Base-by-base conservation (phyloP, 768 basidiomycete species). In the Mycena rosella region DNA sequence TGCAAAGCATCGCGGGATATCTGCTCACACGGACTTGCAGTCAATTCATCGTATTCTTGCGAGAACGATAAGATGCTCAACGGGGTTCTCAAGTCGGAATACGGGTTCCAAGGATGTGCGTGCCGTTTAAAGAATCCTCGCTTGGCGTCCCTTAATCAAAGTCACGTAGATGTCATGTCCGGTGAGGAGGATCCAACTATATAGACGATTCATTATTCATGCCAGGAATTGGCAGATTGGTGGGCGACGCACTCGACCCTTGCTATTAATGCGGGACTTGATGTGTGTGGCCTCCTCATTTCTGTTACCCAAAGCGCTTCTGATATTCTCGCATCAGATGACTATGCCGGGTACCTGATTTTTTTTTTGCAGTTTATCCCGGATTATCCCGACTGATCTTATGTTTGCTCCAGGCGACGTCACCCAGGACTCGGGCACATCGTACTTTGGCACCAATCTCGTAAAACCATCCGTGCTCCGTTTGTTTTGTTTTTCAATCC, bases 91-190 rank as follows among this genome's bases (percentile, higher is more conserved):
- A 92, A 92, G 75, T 80, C 82, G 38, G 90, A 92, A 72, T 84
- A 88, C 56, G 89, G 85, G 2, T 92, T 92, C 79, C 88, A 88
- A 53, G 89, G 89, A 68, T 89, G 88, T 88, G 67, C 72, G 85
- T 77, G 22, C 3, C 22, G 17, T 42, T 38, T 17, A 22, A 40
- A 13, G 8, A n/a, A 29, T 55, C n/a, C n/a, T 7, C 5, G 18
- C 58, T 55, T 32, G 26, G 58, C 30, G 44, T 56, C 18, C 42
- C 68, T 15, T 68, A 38, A 74, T 48, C 38, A 44, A 38, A 27
- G 26, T 20, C 51, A 13, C 26, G 22, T 49, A 87, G 86, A 83
- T 63, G 77, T 85, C 17, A 81, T 83, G 80, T 85, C 86, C 57
- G 84, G 83, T 84, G 61, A 49, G 76, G 17, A n/a, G n/a, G n/a